phyloP scores from a whole-genome alignment of 345 rosid genomes.

The Passiflora organensis region DNA sequence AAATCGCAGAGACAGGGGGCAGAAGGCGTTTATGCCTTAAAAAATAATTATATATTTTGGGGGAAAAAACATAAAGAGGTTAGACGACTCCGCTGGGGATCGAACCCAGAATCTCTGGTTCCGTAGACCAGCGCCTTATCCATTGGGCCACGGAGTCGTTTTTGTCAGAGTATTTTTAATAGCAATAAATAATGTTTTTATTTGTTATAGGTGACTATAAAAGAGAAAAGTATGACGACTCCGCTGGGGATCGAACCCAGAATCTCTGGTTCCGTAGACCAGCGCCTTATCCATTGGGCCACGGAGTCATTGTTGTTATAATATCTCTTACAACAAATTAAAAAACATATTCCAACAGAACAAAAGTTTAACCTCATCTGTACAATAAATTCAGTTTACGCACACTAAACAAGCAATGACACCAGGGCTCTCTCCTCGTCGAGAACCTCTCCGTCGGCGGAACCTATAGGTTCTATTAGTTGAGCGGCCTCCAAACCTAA shows the following conservation, averaged over 20 bases:
- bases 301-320: conserved; percentile 2
- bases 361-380: no score
- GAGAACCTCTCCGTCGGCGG: no score
- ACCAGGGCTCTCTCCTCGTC: conserved; percentile 3
- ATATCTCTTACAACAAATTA: no score
- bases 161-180: not conserved
- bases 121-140: conserved; percentile 96
- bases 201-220: not conserved
- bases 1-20: no score
- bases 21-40: no score
- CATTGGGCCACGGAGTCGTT: conserved; percentile 51
- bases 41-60: no score
- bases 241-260: conserved; percentile 8
- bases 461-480: no score
- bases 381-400: not conserved
- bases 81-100: conserved; percentile 50
- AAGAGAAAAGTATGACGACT: not conserved
- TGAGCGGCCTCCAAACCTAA: no score
- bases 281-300: conserved; percentile 98
- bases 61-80: no score
- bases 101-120: conserved; percentile 86
- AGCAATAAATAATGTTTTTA: not conserved
- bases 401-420: not conserved
- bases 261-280: conserved; percentile 63
- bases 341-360: no score